phyloP scores from a whole-genome alignment of 352 stramenopile genomes.

The Phytophthora macrochlamydospora region DNA sequence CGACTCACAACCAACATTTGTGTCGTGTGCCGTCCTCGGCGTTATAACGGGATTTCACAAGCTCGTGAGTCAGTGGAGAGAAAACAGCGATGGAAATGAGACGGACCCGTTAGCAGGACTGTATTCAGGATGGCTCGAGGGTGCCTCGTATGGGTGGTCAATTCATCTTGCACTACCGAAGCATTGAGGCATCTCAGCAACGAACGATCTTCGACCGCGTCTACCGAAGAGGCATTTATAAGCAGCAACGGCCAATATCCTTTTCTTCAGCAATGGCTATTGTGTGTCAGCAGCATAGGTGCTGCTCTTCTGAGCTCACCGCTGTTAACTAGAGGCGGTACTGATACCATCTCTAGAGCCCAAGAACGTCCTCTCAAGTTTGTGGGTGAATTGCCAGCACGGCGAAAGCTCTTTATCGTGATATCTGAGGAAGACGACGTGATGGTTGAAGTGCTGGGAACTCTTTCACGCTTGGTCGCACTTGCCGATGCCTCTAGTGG shows the following conservation, averaged over 20 bases:
- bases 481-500: background rate
- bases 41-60: constrained; percentile 39
- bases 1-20: constrained; percentile 39
- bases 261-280: constrained; percentile 68
- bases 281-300: constrained; percentile 33
- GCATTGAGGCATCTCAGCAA: constrained; percentile 34
- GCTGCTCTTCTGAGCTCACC: constrained; percentile 19
- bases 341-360: background rate
- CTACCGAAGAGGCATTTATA: constrained; percentile 49
- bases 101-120: background rate
- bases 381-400: constrained; percentile 24
- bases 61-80: constrained; percentile 19
- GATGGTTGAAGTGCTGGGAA: constrained; percentile 64
- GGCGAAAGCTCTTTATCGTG: constrained; percentile 47
- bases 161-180: constrained; percentile 32
- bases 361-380: background rate
- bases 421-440: constrained; percentile 76
- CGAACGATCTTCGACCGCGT: constrained; percentile 11
- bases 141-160: constrained; percentile 23
- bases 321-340: background rate
- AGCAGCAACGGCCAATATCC: constrained; percentile 38
- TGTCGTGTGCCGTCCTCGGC: constrained; percentile 46
- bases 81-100: background rate
- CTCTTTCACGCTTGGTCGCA: constrained; percentile 36
- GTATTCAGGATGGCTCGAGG: constrained; percentile 31